Base-by-base conservation (phyloP, 257 asterid species). In the Petunia axillaris region DNA sequence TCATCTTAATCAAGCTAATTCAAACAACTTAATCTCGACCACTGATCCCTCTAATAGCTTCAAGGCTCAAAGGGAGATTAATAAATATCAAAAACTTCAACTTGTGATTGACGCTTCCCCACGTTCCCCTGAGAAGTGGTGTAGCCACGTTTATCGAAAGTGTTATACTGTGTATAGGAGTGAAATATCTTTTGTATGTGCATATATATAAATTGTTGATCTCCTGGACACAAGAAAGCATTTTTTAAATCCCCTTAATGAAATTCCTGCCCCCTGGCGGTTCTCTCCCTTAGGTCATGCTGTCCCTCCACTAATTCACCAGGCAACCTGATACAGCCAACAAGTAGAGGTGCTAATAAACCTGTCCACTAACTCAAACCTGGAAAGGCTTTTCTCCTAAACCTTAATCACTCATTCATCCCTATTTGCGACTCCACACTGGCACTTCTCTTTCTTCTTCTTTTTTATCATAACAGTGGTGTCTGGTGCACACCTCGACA, bases 351-450 rank as follows among this genome's bases (percentile, higher is more conserved):
- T 10, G 25, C 77, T 48, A 25, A 16, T 48, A 71, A 35, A 48
- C 77, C 60, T 35, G 41, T 59, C 58, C 46, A 48, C 25, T 43
- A 50, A 71, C 44, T 48, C 0, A 57, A 48, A 71, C 62, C 59
- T 71, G 60, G 62, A 71, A 71, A 57, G 62, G 35, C 5, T 57
- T 57, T 55, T n/a, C n/a, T n/a, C n/a, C n/a, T n/a, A n/a, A n/a
- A n/a, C n/a, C n/a, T n/a, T n/a, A n/a, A n/a, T n/a, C n/a, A n/a
- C n/a, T n/a, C n/a, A n/a, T n/a, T n/a, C n/a, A n/a, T n/a, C n/a
- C n/a, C n/a, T n/a, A n/a, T n/a, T n/a, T n/a, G n/a, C n/a, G n/a
- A n/a, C n/a, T n/a, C n/a, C n/a, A n/a, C n/a, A n/a, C n/a, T n/a
- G n/a, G n/a, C n/a, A n/a, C n/a, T n/a, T n/a, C n/a, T n/a, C n/a